Base-by-base conservation (phyloP, 805 yeast genomes). In the Yarrowia sp. region DNA sequence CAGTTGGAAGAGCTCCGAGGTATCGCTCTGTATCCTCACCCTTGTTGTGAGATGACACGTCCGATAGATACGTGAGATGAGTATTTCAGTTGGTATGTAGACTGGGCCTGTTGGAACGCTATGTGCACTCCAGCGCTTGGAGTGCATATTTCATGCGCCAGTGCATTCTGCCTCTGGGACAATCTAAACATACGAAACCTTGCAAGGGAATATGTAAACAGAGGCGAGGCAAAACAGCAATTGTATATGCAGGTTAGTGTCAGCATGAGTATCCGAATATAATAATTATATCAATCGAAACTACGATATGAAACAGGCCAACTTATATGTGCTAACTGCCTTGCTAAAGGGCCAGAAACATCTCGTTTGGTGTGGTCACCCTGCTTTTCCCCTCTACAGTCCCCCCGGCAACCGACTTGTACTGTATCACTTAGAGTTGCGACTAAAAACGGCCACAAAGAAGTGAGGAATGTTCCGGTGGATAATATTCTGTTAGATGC, bases 121-220 rank as follows among this genome's bases (percentile, higher is more conserved):
- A 39, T 55, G 61, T 55, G 9, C 7, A 9, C 36, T 7, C 30
- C 24, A 39, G 36, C 38, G 36, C 9, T 39, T 55, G 46, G 61
- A 39, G 61, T 40, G 61, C 61, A 55, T 39, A 15, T 39, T 39
- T 55, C 38, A 55, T 55, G 61, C 61, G 3, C 9, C 15, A 34
- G 39, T 55, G 61, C 61, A 55, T 55, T 55, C 61, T 55, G 61
- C 38, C 36, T 24, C 14, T n/a, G 44, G 61, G 61, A 55, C 60
- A 55, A 55, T 55, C 61, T 55, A 55, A 55, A 55, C 61, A 55
- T 55, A 55, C 61, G 61, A 55, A 55, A 55, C 61, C 61, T 55
- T 55, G 61, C 20, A 24, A 20, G 61, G 61, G 61, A 55, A 55
- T 39, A 55, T 55, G 61, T 55, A 55, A 55, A 55, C 61, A 55